Evolutionary conservation across 192 early-diverging fungal genomes (phyloP).

Genomic region (Dimargaris cristalligena): DNA sequence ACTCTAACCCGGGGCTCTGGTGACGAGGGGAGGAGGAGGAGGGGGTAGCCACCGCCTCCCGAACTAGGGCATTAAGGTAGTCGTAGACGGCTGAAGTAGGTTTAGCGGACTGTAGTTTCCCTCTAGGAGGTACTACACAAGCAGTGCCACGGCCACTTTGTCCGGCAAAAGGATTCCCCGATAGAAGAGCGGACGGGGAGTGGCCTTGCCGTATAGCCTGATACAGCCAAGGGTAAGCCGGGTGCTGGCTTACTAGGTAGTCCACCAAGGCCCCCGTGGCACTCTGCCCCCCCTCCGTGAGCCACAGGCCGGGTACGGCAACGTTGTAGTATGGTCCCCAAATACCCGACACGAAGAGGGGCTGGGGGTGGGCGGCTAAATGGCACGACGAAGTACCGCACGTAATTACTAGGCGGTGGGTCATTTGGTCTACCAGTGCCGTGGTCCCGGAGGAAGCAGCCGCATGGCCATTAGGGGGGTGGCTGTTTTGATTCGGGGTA

Average conservation of each 20-base stretch:
- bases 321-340: constrained; percentile 46
- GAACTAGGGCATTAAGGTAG: no score
- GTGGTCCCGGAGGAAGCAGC: neutral
- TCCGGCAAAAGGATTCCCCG: no score
- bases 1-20: no score
- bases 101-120: no score
- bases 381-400: constrained; percentile 61
- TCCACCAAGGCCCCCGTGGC: constrained; percentile 51
- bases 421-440: constrained; percentile 4
- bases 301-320: constrained; percentile 34
- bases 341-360: constrained; percentile 39
- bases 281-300: constrained; percentile 57
- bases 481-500: neutral
- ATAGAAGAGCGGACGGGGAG: no score
- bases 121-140: no score
- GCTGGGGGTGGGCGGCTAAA: constrained; percentile 31
- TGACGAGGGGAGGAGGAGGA: no score
- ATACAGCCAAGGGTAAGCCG: constrained; percentile 22
- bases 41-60: no score
- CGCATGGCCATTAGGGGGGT: neutral
- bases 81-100: no score
- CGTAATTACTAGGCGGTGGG: constrained; percentile 36
- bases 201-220: no score
- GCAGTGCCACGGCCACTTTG: no score
- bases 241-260: constrained; percentile 37